phyloP scores from a whole-genome alignment of 169 alveolate species.

The Fabrea salina region DNA sequence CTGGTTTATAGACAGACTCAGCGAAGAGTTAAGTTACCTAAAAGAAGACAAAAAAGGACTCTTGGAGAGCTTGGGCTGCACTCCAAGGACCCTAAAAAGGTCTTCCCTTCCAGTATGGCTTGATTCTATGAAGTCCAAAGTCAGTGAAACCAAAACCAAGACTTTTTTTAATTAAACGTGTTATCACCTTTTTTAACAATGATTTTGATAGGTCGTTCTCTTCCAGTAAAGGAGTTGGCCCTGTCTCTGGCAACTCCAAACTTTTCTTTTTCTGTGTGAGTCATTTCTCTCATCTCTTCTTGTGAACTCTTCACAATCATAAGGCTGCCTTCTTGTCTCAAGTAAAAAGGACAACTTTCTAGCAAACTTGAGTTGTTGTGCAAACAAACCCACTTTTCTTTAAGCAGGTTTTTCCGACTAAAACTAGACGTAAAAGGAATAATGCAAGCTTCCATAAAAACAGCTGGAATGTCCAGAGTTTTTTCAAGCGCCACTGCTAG shows the following conservation, averaged over 20 bases:
- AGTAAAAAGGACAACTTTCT: not conserved
- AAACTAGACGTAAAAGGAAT: not conserved
- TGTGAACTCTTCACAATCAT: not conserved
- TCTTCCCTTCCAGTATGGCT: too few species aligned
- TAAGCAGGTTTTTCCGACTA: not conserved
- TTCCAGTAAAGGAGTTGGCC: too few species aligned
- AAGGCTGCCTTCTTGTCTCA: not conserved
- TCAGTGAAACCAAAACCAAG: not conserved
- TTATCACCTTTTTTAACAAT: not conserved
- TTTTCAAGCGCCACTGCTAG: not conserved
- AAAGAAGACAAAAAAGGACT: too few species aligned
- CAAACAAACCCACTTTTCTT: not conserved
- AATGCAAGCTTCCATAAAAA: not conserved
- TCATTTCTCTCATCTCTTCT: not conserved
- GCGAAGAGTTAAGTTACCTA: too few species aligned
- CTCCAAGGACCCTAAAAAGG: too few species aligned
- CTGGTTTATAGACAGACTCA: too few species aligned
- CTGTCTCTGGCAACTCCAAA: not conserved
- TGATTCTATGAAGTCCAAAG: too few species aligned
- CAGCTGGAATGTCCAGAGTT: not conserved
- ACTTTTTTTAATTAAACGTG: not conserved
- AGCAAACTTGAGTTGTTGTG: not conserved
- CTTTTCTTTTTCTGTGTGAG: not conserved
- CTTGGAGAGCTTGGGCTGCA: too few species aligned
- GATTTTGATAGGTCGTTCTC: not conserved